phyloP scores from a whole-genome alignment of 2,329 filamentous ascomycete genomes.

The Trichoderma polysporum region DNA sequence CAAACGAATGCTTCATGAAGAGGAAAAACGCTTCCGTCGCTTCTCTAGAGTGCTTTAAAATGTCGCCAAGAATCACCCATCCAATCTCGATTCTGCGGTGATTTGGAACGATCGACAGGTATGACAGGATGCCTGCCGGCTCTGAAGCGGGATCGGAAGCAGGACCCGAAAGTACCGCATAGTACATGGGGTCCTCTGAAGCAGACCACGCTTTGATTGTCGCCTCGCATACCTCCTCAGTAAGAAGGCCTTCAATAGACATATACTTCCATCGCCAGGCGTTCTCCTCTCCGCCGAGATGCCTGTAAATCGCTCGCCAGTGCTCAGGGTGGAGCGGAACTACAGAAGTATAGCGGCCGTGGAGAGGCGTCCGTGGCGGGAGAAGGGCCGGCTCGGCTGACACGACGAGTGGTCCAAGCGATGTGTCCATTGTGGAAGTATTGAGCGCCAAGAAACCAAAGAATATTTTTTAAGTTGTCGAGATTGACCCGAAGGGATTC shows the following conservation, averaged over 20 bases:
- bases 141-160: conserved; percentile 29
- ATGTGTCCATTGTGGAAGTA: neutral
- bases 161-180: conserved; percentile 42
- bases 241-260: conserved; percentile 28
- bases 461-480: neutral
- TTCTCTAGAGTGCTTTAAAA: conserved; percentile 52
- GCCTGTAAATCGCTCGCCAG: conserved; percentile 31
- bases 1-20: conserved; percentile 52
- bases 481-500: neutral
- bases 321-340: conserved; percentile 32
- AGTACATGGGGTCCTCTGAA: conserved; percentile 42
- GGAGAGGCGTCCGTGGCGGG: conserved; percentile 25
- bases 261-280: conserved; percentile 38
- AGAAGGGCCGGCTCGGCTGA: conserved; percentile 15
- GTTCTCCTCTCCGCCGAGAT: conserved; percentile 36
- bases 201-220: conserved; percentile 26
- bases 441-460: neutral
- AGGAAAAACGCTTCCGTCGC: conserved; percentile 61
- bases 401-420: conserved; percentile 13
- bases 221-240: conserved; percentile 24
- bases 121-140: conserved; percentile 43
- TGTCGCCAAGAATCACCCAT: conserved; percentile 49
- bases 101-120: conserved; percentile 47
- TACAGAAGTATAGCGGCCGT: conserved; percentile 35
- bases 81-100: conserved; percentile 59